phyloP scores from a whole-genome alignment of 768 basidiomycete species.

The Auriscalpium orientale region DNA sequence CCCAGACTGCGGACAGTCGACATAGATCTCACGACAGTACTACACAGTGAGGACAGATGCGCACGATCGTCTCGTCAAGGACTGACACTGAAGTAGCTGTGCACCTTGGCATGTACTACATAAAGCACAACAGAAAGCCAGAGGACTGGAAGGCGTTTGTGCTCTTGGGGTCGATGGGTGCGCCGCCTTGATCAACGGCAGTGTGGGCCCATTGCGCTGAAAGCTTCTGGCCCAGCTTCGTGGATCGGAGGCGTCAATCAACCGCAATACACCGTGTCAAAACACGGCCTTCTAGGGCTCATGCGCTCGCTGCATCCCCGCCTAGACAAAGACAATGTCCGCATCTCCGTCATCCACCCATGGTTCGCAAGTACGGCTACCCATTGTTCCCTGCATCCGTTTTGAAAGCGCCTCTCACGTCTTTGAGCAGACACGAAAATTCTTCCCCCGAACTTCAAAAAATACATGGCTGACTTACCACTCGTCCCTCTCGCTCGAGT shows the following conservation, averaged over 20 bases:
- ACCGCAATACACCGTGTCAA: constrained; percentile 42
- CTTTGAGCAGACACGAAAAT: constrained; percentile 38
- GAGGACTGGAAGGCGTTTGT: constrained; percentile 42
- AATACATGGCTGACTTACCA: constrained; percentile 44
- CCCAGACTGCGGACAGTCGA: constrained; percentile 39
- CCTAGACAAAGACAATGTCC: constrained; percentile 30
- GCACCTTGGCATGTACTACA: constrained; percentile 45
- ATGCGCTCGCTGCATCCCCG: constrained; percentile 39
- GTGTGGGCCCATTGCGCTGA: neutral
- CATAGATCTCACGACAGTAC: constrained; percentile 39
- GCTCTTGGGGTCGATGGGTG: constrained; percentile 50
- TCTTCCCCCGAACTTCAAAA: constrained; percentile 29
- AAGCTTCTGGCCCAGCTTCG: constrained; percentile 31
- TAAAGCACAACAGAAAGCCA: constrained; percentile 28
- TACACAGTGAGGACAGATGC: constrained; percentile 35
- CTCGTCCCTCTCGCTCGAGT: constrained; percentile 39
- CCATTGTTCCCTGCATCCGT: neutral
- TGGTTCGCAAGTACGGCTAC: constrained; percentile 41
- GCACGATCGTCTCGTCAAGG: neutral
- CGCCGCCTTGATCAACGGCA: neutral
- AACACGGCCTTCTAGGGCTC: constrained; percentile 46
- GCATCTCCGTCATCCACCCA: constrained; percentile 42
- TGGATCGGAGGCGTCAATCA: constrained; percentile 38
- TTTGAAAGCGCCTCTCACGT: neutral
- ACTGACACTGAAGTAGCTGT: constrained; percentile 27